A percentile compares a stretch with the other conserved stretches of the same genome.
These are phyloP conservation scores for Rutstroemia sp. DNA, from an alignment of 2,329 filamentous ascomycete species.

Conservation along the genomic window DNA sequence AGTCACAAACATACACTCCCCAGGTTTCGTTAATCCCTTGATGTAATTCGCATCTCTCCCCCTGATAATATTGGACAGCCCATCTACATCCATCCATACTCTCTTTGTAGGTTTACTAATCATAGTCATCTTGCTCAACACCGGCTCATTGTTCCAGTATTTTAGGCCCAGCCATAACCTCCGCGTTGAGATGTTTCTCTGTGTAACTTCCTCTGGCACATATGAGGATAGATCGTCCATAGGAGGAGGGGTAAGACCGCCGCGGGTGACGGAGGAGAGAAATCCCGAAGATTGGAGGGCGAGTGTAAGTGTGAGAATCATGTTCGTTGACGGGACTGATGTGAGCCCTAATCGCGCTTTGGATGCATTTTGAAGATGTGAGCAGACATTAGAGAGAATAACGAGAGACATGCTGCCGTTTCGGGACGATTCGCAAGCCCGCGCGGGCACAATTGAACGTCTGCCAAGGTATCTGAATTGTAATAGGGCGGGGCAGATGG, in stretches of 20 bases:
- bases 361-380: slow-evolving; percentile 67
- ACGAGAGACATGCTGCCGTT: slow-evolving; percentile 56
- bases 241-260: slow-evolving; percentile 49
- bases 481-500: not conserved
- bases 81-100: slow-evolving; percentile 53
- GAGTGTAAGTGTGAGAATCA: slow-evolving; percentile 56
- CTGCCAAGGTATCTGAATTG: slow-evolving; percentile 1
- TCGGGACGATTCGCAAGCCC: slow-evolving; percentile 13
- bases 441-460: slow-evolving; percentile 19
- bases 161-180: slow-evolving; percentile 67
- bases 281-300: slow-evolving; percentile 63
- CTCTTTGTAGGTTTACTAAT: slow-evolving; percentile 62
- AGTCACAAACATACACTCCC: slow-evolving; percentile 61
- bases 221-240: slow-evolving; percentile 39
- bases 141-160: slow-evolving; percentile 65
- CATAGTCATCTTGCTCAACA: slow-evolving; percentile 55
- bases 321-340: slow-evolving; percentile 59
- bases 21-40: slow-evolving; percentile 55
- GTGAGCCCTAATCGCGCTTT: slow-evolving; percentile 62
- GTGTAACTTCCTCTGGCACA: slow-evolving; percentile 44
- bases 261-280: slow-evolving; percentile 59
- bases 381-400: slow-evolving; percentile 63
- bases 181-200: slow-evolving; percentile 52
- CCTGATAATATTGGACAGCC: slow-evolving; percentile 48
- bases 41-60: slow-evolving; percentile 53